phyloP scores from a whole-genome alignment of 495 filamentous ascomycete species.

The Sordaria brevicollis region DNA sequence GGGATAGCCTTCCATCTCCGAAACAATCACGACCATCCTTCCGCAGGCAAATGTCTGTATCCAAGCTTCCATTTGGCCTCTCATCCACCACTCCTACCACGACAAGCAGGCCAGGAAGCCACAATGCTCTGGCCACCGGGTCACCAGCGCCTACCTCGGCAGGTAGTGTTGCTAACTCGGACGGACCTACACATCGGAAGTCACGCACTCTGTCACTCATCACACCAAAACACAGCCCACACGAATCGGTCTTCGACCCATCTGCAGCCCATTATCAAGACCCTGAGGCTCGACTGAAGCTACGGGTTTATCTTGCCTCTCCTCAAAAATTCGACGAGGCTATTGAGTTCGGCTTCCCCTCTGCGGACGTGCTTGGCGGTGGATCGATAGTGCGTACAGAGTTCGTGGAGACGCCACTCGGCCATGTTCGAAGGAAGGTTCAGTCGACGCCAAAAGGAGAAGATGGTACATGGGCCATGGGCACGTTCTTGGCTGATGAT shows the following conservation, averaged over 20 bases:
- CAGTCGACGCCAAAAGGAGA: conserved; percentile 20
- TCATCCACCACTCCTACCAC: conserved; percentile 22
- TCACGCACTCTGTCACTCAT: conserved; percentile 41
- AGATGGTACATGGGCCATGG: conserved; percentile 26
- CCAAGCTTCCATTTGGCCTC: conserved; percentile 46
- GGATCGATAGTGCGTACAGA: conserved; percentile 6
- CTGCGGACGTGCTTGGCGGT: conserved; percentile 33
- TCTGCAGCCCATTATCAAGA: conserved; percentile 79
- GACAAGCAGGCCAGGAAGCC: conserved; percentile 3
- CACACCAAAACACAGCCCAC: conserved; percentile 33
- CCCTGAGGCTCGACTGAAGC: conserved; percentile 75
- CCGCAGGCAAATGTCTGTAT: conserved; percentile 42
- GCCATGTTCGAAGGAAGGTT: neutral
- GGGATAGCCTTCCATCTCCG: conserved; percentile 28
- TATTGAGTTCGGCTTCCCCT: conserved; percentile 85
- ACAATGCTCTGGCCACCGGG: neutral
- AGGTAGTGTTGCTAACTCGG: conserved; percentile 11
- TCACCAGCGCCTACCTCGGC: conserved; percentile 26
- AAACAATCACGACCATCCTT: conserved; percentile 37
- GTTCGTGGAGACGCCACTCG: conserved; percentile 5
- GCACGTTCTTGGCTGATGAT: conserved; percentile 41
- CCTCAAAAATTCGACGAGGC: conserved; percentile 95
- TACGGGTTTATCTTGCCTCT: conserved; percentile 81
- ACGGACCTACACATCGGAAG: conserved; percentile 30
- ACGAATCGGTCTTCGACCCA: conserved; percentile 54